Conservation (phyloP, 1,139 yeast genomes). For the Debaryomyces subglobosus region DNA sequence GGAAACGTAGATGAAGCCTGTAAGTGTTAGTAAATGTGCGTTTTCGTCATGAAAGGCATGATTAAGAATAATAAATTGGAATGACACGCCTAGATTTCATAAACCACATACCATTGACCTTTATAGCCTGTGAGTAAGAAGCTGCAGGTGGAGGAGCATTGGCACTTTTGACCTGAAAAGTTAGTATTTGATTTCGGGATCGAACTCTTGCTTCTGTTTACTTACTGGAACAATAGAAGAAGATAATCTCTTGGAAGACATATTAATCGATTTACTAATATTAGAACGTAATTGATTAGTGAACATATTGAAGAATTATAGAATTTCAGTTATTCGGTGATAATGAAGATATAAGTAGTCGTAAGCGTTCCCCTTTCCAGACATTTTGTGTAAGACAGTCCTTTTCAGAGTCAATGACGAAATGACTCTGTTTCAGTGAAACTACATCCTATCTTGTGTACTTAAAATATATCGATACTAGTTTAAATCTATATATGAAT, state of each 20-base stretch:
- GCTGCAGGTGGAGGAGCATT: conserved; percentile 96
- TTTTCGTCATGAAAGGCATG: not conserved
- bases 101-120: conserved; percentile 65
- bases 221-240: conserved; percentile 52
- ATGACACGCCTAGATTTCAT: not conserved
- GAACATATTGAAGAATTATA: conserved; percentile 19
- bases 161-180: conserved; percentile 58
- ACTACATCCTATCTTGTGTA: not conserved
- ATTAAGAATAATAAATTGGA: not conserved
- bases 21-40: conserved; percentile 25
- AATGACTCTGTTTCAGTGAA: not conserved
- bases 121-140: conserved; percentile 90
- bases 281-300: conserved; percentile 23
- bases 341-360: not conserved
- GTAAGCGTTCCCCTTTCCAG: conserved; percentile 1
- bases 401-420: not conserved
- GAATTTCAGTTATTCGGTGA: not conserved
- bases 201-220: conserved; percentile 12
- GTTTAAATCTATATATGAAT: not conserved
- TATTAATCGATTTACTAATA: conserved; percentile 23
- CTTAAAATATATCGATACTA: not conserved
- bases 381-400: not conserved
- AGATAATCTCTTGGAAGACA: conserved; percentile 39
- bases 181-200: conserved; percentile 24
- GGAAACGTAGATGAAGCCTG: conserved; percentile 82